phyloP scores from a whole-genome alignment of 129 eudicot species.

The Flaveria ramosissima region DNA sequence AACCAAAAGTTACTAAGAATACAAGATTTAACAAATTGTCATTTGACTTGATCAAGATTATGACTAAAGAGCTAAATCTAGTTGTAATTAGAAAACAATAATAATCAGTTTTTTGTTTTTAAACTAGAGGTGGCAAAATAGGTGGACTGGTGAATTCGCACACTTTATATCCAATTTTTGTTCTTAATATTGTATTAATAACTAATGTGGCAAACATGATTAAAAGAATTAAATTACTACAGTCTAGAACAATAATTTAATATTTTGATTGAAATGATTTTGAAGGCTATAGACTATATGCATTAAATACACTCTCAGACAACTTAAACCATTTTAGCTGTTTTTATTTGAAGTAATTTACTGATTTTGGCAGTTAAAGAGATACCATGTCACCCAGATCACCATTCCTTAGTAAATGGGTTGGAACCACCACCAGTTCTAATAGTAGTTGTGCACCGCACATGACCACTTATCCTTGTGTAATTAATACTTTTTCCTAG shows the following conservation, averaged over 20 bases:
- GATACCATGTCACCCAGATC: too few species aligned
- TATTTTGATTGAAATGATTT: not conserved
- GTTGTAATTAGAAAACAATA: not conserved
- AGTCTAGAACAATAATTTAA: not conserved
- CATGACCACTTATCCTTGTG: constrained; percentile 1
- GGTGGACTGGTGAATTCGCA: not conserved
- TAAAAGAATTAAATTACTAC: not conserved
- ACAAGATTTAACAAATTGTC: not conserved
- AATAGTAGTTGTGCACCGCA: not conserved
- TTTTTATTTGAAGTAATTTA: too few species aligned
- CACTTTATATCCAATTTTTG: not conserved
- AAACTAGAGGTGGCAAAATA: constrained; percentile 6
- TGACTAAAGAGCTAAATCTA: not conserved
- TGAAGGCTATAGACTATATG: not conserved
- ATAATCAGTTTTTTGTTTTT: not conserved
- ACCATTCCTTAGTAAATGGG: too few species aligned
- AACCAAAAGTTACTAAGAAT: not conserved
- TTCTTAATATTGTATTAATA: not conserved
- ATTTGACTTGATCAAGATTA: not conserved
- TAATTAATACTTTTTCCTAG: not conserved
- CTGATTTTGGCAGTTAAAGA: too few species aligned
- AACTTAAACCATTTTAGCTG: too few species aligned
- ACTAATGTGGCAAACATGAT: not conserved
- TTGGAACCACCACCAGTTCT: too few species aligned
- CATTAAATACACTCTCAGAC: too few species aligned